These are phyloP conservation scores for Camellia japonica DNA, from an alignment of 148 eudicot genomes.

Conservation along the genomic window DNA sequence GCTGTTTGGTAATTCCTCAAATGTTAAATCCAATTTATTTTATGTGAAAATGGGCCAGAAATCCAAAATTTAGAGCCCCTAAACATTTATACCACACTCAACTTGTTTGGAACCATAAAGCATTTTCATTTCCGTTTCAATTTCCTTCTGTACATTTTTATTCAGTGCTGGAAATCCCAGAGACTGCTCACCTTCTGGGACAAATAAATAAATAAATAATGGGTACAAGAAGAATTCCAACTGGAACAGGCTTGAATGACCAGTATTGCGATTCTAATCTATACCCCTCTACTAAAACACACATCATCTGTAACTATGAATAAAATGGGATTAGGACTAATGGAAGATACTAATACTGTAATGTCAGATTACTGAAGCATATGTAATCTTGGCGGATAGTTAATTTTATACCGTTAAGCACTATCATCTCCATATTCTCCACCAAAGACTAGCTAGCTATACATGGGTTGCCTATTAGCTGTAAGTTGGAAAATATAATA, in stretches of 20 bases:
- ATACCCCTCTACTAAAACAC: constrained; percentile 24
- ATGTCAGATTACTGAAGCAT: not conserved
- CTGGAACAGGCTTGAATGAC: constrained; percentile 19
- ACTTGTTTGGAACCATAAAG: not conserved
- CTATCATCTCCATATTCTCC: too few relatives aligned
- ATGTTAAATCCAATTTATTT: too few relatives aligned
- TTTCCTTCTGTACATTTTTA: constrained; percentile 33
- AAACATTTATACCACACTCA: too few relatives aligned
- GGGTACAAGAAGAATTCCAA: constrained; percentile 24
- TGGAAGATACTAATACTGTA: not conserved
- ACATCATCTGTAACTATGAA: constrained; percentile 24
- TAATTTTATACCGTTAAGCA: not conserved
- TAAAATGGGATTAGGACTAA: not conserved
- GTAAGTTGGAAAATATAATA: not conserved
- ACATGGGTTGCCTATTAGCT: not conserved
- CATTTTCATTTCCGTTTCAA: constrained; percentile 14
- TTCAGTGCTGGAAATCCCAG: constrained; percentile 24
- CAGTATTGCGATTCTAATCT: constrained; percentile 30
- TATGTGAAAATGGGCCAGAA: too few relatives aligned
- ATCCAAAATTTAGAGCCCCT: too few relatives aligned
- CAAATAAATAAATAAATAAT: not conserved
- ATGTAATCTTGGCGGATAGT: too few relatives aligned
- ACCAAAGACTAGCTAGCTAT: not conserved
- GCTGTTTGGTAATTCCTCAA: too few relatives aligned
- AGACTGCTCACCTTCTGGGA: constrained; percentile 15